Evolutionary conservation across 345 rosid species (phyloP), one percentile per base, ranked within the genome.

Genomic region (Angophora floribunda): DNA sequence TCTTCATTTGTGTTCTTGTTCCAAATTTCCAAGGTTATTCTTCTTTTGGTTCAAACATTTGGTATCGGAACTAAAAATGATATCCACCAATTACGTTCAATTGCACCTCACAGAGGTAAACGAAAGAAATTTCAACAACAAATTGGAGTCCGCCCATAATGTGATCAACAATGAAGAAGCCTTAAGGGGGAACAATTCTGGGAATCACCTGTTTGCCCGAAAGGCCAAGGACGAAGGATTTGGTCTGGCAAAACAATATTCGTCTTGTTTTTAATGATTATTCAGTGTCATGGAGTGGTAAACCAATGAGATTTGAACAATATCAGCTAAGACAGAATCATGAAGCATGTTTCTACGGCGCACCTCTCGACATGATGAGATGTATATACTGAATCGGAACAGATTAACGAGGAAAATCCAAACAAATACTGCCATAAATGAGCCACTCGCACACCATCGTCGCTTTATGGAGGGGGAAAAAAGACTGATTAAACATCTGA

Each of bases 61-160:
- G 22, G 0, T 52, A 0, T 2, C 1, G 6, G 0, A 2, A 7
- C 0, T 17, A 52, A 3, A 52, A 52, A 52, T 52, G 55, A 52
- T 7, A 16, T 52, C 0, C 17, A 6, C 4, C 22, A 52, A 52
- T 6, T 52, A 6, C 0, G 1, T 52, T 52, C 55, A 6, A 17
- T 52, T 17, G 3, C 8, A 16, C 6, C 55, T 52, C 16, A 52
- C 3, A 6, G 15, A 6, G 55, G 7, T 52, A 6, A 52, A 17
- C 8, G 8, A 52, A 52, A 52, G 3, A 52, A 52, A 16, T 52
- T 52, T 52, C 1, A 52, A 52, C 8, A 52, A 6, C 1, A n/a
- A n/a, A n/a, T n/a, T n/a, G n/a, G n/a, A n/a, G n/a, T n/a, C n/a
- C n/a, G n/a, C n/a, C n/a, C n/a, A n/a, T n/a, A n/a, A n/a, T n/a